Evolutionary conservation across 179 eudicot genomes (phyloP), one percentile per base, ranked within the genome.

Genomic region (Silene coronaria): DNA sequence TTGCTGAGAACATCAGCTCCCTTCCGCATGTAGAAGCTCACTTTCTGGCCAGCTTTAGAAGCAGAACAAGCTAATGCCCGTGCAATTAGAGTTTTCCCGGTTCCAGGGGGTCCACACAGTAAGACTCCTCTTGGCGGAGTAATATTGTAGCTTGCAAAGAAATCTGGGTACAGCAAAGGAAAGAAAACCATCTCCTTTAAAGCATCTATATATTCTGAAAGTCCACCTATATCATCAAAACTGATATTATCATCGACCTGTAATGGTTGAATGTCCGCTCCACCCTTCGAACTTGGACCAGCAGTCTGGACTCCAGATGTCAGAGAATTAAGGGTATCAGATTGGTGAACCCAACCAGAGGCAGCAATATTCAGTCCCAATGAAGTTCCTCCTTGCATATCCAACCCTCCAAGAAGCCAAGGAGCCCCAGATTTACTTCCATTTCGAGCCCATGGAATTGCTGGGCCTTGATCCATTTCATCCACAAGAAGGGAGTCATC

Each of bases 1-100:
- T 96, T 96, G 89, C 99, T 96, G 76, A 96, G 93, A 80, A 96
- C 99, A 82, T 96, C 99, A 79, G 99, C 99, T 79, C 99, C 99
- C 77, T 93, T 96, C 5, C 99, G 90, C 98, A 93, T 93, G 85
- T 93, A 96, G 81, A 93, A 96, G 79, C 97, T 93, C 78, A 96
- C 98, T 82, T 93, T 96, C 82, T 93, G 99, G 71, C 99, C 99
- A 76, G 98, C 99, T 83, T 91, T 93, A 30, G 99, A 93, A 76
- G 98, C 98, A 84, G 98, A 92, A 83, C 89, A 88, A 61, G 98
- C 98, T 78, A 96, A 85, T 71, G 99, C 98, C 71, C 98, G 87
- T 27, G 97, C 99, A 78, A 96, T 89, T 65, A 96, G 84, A 73
- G 99, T 96, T 84, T 96, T 96, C 19, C 99, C 99, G 0, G 98